phyloP scores from a whole-genome alignment of 1,284 basidiomycete genomes.

The Mycena sp. region DNA sequence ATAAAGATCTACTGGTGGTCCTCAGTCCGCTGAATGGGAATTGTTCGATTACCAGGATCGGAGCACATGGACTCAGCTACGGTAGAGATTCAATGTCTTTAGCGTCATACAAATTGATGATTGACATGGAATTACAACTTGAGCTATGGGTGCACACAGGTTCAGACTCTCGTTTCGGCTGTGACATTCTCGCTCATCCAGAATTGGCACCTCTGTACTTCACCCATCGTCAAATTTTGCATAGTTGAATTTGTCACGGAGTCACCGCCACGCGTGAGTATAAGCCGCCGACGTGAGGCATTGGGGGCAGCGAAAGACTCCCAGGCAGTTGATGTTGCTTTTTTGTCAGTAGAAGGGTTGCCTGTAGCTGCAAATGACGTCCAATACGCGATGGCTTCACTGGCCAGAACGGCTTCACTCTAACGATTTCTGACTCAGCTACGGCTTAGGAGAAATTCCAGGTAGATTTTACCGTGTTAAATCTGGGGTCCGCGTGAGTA shows the following conservation, averaged over 20 bases:
- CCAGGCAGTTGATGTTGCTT: conserved; percentile 46
- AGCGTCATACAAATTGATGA: too few relatives aligned
- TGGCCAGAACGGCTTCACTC: conserved; percentile 51
- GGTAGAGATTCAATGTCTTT: too few relatives aligned
- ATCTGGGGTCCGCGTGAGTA: too few relatives aligned
- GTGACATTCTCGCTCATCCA: conserved; percentile 51
- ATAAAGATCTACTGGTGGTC: too few relatives aligned
- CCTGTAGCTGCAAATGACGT: conserved; percentile 51
- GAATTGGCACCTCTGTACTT: conserved; percentile 49
- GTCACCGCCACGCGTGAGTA: conserved; percentile 37
- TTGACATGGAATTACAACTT: too few relatives aligned
- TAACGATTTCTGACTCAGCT: conserved; percentile 20
- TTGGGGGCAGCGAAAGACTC: conserved; percentile 25
- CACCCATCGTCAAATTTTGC: conserved; percentile 42
- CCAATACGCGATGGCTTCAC: conserved; percentile 56
- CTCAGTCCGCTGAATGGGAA: too few relatives aligned
- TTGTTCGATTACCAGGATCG: too few relatives aligned
- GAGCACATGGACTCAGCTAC: too few relatives aligned
- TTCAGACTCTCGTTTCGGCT: conserved; percentile 36
- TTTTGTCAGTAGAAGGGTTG: conserved; percentile 44
- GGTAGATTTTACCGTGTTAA: conserved; percentile 45
- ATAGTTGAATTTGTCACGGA: conserved; percentile 38
- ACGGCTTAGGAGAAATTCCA: background rate
- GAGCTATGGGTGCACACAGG: too few relatives aligned
- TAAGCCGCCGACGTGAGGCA: conserved; percentile 27